A percentile compares a stretch with the other conserved stretches of the same genome.
Evolutionary conservation across 2,329 filamentous ascomycete species (phyloP).

Genomic region (Talaromyces rugulosus): DNA sequence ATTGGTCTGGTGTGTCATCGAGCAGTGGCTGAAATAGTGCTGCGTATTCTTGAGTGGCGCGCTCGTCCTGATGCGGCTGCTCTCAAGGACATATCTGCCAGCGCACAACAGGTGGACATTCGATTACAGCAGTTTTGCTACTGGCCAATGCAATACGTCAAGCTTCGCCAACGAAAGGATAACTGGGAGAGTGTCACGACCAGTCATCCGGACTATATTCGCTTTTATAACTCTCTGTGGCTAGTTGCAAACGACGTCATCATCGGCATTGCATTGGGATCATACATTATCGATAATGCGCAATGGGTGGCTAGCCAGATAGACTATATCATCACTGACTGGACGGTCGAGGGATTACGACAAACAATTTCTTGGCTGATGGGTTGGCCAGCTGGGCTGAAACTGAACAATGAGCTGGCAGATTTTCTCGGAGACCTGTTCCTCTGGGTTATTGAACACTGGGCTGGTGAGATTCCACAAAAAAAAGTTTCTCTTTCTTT

Average conservation of each 20-base stretch:
- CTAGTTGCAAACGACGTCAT: constrained; percentile 98
- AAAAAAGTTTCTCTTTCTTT: background rate
- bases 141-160: constrained; percentile 96
- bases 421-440: constrained; percentile 94
- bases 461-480: constrained; percentile 63
- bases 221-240: constrained; percentile 98
- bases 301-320: constrained; percentile 77
- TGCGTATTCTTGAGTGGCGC: constrained; percentile 80
- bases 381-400: constrained; percentile 90
- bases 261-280: constrained; percentile 92
- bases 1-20: constrained; percentile 74
- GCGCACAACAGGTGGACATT: constrained; percentile 95
- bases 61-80: constrained; percentile 73
- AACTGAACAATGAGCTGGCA: constrained; percentile 89
- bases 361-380: constrained; percentile 92
- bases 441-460: constrained; percentile 97
- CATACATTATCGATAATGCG: constrained; percentile 94
- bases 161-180: constrained; percentile 78
- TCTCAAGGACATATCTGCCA: constrained; percentile 92
- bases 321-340: constrained; percentile 68
- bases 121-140: constrained; percentile 97
- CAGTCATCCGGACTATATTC: constrained; percentile 95
- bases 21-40: constrained; percentile 70
- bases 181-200: constrained; percentile 96
- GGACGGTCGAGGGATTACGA: constrained; percentile 83